A percentile compares a stretch with the other conserved stretches of the same genome.
Evolutionary conservation across 495 filamentous ascomycete genomes (phyloP).

Genomic region (Aeminium ludgeri): DNA sequence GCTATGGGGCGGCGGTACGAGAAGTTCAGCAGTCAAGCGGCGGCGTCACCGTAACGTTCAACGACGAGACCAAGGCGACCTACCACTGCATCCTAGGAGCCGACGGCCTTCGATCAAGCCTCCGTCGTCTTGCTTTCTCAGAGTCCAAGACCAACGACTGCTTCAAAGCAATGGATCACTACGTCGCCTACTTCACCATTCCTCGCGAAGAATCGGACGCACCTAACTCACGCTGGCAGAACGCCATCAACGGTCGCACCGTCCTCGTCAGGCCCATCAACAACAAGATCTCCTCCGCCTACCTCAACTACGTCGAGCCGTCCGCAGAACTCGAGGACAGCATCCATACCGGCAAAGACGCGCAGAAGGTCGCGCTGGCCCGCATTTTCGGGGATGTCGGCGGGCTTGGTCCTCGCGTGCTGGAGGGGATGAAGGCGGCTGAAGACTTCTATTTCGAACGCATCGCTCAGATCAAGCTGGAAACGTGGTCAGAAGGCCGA

Average conservation of each 20-base stretch:
- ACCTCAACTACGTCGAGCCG: too few species aligned
- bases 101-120: not conserved
- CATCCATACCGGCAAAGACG: not conserved
- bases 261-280: not conserved
- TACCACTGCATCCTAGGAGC: not conserved
- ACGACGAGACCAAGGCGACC: not conserved
- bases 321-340: too few species aligned
- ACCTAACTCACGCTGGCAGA: not conserved
- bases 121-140: not conserved
- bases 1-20: not conserved
- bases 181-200: slow-evolving; percentile 2
- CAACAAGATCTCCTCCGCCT: too few species aligned
- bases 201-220: not conserved
- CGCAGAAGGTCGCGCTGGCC: not conserved
- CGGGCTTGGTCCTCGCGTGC: not conserved
- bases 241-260: not conserved
- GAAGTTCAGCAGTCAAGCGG: not conserved
- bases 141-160: not conserved
- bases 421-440: slow-evolving; percentile 3
- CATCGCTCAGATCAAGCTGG: slow-evolving; percentile 11
- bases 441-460: slow-evolving; percentile 10
- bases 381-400: not conserved
- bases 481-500: slow-evolving; percentile 11
- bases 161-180: not conserved
- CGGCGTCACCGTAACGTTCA: not conserved